Conservation (phyloP, 345 rosid genomes). For the Eucalyptus tenuipes region DNA sequence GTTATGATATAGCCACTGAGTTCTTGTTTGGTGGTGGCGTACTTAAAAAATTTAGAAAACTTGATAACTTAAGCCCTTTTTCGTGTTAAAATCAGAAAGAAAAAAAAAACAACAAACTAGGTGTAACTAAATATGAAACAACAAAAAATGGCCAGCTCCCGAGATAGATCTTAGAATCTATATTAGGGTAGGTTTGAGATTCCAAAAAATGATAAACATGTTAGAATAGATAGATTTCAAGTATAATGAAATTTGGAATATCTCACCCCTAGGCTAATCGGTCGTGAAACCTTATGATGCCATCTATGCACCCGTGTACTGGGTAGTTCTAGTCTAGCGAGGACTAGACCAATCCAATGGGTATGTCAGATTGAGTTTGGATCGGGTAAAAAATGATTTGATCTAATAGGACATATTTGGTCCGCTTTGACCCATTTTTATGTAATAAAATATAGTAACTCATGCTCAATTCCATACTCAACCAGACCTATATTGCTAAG, state of each 20-base stretch:
- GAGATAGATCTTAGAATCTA: too few species aligned
- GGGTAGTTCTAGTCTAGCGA: too few species aligned
- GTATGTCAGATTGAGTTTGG: neutral
- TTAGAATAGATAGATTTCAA: too few species aligned
- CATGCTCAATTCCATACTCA: fast-evolving
- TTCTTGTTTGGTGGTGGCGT: neutral
- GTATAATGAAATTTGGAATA: too few species aligned
- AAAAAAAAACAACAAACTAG: too few species aligned
- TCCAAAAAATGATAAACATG: too few species aligned
- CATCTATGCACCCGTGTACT: neutral
- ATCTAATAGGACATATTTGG: fast-evolving
- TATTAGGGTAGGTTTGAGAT: fast-evolving
- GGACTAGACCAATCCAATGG: too few species aligned
- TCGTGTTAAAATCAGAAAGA: too few species aligned
- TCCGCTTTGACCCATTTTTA: fast-evolving
- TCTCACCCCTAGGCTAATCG: too few species aligned
- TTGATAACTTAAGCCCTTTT: too few species aligned
- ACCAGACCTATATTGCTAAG: fast-evolving
- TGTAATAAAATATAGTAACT: too few species aligned
- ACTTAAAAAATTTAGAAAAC: neutral
- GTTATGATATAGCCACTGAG: neutral
- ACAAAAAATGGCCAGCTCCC: fast-evolving
- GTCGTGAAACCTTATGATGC: fast-evolving
- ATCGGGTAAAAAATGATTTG: too few species aligned
- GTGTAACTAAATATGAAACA: neutral